A percentile compares a stretch with the other conserved stretches of the same genome.
Evolutionary conservation across 495 filamentous ascomycete species (phyloP).

Genomic region (Aspergillus haitiensis): DNA sequence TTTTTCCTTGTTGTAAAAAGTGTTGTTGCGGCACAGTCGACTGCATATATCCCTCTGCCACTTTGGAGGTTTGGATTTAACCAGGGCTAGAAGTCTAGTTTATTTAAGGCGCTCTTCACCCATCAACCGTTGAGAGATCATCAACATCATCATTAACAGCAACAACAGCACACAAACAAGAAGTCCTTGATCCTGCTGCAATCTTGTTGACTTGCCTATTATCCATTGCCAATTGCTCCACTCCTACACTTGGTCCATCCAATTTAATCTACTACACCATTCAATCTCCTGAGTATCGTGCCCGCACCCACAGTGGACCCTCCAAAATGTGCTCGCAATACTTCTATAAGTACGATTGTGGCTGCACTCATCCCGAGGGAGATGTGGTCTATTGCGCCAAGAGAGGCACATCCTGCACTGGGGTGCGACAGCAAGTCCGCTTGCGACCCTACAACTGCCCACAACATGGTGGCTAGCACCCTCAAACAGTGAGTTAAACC

Average conservation of each 20-base stretch:
- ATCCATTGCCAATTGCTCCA: conserved; percentile 3
- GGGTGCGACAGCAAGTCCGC: conserved; percentile 41
- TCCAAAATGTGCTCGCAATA: conserved; percentile 45
- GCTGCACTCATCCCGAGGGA: conserved; percentile 38
- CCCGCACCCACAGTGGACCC: not conserved
- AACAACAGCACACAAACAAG: conserved; percentile 9
- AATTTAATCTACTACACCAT: not conserved
- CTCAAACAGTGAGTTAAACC: not conserved
- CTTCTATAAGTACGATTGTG: conserved; percentile 46
- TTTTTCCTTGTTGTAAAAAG: conserved; percentile 19
- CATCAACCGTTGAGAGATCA: conserved; percentile 17
- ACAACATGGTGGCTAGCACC: conserved; percentile 35
- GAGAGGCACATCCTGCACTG: conserved; percentile 36
- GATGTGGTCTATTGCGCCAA: conserved; percentile 43
- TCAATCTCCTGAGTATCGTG: not conserved
- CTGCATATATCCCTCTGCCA: conserved; percentile 22
- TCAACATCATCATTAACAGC: conserved; percentile 16
- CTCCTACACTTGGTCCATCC: not conserved
- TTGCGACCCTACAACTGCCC: conserved; percentile 41
- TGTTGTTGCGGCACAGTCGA: conserved; percentile 32
- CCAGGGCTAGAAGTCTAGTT: conserved; percentile 14
- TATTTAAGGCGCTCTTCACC: conserved; percentile 31
- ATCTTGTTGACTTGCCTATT: not conserved
- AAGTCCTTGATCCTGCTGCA: conserved; percentile 1
- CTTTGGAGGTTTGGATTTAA: conserved; percentile 12